Conservation (phyloP, 345 rosid species). For the Salix suchowensis region DNA sequence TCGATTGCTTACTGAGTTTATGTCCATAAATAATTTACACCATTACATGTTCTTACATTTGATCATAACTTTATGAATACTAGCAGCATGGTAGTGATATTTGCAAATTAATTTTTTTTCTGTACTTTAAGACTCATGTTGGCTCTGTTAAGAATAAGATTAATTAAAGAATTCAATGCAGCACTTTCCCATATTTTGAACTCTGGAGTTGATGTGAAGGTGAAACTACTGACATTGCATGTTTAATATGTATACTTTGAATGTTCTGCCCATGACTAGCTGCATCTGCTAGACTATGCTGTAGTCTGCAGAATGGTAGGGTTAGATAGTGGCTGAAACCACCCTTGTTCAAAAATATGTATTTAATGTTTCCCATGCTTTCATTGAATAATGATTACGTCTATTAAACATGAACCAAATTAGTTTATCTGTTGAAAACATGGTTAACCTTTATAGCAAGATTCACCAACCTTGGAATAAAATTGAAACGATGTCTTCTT, state of each 20-base stretch:
- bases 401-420: neutral
- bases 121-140: neutral
- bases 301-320: neutral
- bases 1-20: neutral
- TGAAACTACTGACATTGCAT: neutral
- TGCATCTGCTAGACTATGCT: neutral
- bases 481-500: neutral
- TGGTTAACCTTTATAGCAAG: too few species aligned
- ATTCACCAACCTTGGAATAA: neutral
- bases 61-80: neutral
- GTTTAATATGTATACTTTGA: neutral
- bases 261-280: neutral
- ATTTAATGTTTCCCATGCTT: neutral
- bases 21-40: neutral
- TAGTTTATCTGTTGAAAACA: neutral
- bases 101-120: neutral
- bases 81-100: neutral
- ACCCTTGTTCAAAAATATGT: neutral
- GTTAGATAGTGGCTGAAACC: neutral
- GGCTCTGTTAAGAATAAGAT: neutral
- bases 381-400: neutral
- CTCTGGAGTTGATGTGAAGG: neutral
- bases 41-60: neutral
- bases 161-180: neutral
- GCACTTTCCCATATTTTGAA: neutral